These are phyloP conservation scores for Tritrichomonas foetus DNA, from an alignment of 208 protist genomes.

Conservation along the genomic window DNA sequence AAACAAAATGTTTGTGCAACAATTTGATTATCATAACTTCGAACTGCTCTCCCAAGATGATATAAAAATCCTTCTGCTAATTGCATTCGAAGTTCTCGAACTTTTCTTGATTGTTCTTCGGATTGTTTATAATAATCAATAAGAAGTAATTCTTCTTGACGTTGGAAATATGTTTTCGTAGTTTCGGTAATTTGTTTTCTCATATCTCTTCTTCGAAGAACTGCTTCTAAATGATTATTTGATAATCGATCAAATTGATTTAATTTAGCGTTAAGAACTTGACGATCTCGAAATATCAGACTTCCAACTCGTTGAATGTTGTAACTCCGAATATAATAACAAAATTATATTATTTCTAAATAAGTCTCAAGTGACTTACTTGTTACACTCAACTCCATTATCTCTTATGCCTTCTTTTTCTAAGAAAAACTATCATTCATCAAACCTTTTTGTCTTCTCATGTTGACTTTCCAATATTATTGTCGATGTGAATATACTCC, in stretches of 20 bases:
- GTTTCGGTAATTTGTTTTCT: not conserved
- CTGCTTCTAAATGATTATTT: not conserved
- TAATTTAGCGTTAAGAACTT: not conserved
- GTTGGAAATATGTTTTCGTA: not conserved
- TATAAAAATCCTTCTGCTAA: conserved; percentile 1
- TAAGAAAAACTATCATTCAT: too few species aligned
- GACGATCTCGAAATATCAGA: not conserved
- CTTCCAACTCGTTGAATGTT: too few species aligned
- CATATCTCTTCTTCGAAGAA: not conserved
- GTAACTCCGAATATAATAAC: too few species aligned
- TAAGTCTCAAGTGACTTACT: too few species aligned
- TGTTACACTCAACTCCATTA: too few species aligned
- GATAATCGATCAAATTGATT: not conserved
- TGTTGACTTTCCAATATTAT: too few species aligned
- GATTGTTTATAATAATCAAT: not conserved
- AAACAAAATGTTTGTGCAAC: not conserved
- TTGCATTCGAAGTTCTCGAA: not conserved
- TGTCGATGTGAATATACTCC: too few species aligned
- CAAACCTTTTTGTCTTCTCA: too few species aligned
- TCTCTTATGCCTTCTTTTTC: too few species aligned
- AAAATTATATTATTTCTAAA: too few species aligned
- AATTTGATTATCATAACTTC: not conserved
- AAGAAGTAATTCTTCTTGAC: not conserved
- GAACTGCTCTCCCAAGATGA: not conserved
- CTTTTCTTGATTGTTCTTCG: not conserved